Evolutionary conservation across 202 grass and related monocot species (phyloP), one percentile per base, ranked within the genome.

Genomic region (Carex arenaria): DNA sequence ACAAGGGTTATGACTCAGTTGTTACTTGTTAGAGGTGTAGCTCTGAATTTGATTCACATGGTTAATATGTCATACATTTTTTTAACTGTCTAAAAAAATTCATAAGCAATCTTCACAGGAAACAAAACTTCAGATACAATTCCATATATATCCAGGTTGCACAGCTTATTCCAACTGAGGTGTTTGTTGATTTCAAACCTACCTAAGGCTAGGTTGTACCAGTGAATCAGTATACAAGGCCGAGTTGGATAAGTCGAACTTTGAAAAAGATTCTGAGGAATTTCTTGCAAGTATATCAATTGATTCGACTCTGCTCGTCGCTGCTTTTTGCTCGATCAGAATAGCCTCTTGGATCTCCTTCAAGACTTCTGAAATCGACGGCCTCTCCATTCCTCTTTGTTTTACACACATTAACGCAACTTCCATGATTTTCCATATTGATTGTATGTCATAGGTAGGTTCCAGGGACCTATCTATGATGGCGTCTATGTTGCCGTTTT

Each of bases 351-450:
- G 92, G 82, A 95, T 89, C 82, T 91, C 95, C 86, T 98, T 94
- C 22, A 94, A 85, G 67, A 98, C 92, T 81, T 94, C 92, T 7
- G 92, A 90, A 69, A 94, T 94, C 7, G 87, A 52, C 0, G 92
- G 95, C 86, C 95, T 90, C 76, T 85, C 89, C 1, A 51, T 56
- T 0, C 90, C 87, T 53, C 84, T 87, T 6, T 86, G 69, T 84
- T 93, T 93, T 53, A 98, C 90, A 1, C 92, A 98, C 87, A 91
- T 91, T 32, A 91, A 84, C 0, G 89, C 87, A 18, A 84, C 55
- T 91, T 98, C 92, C 18, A 84, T 90, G 2, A 98, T 98, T 89
- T 98, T 98, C 95, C 95, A 95, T 51, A 95, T 56, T 5, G 95
- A 94, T 73, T 94, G 89, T 65, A 93, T 47, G 34, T 98, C 71